Evolutionary conservation across 306 rosid species (phyloP).

Genomic region (Benincasa hispida): DNA sequence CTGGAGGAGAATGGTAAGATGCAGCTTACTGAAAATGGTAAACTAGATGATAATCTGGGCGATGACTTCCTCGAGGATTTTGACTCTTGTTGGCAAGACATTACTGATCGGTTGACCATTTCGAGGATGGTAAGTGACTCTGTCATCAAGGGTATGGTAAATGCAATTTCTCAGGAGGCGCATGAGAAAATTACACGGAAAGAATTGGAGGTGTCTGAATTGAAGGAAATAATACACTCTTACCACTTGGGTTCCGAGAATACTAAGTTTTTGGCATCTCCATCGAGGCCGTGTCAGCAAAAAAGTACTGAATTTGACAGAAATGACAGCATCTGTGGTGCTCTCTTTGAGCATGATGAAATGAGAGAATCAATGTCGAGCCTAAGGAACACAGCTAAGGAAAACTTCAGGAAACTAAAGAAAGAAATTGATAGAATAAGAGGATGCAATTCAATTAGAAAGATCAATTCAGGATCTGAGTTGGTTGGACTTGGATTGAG

Average conservation of each 20-base stretch:
- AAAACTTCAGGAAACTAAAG: slow-evolving; percentile 48
- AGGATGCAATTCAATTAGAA: slow-evolving; percentile 29
- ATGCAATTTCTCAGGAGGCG: slow-evolving; percentile 56
- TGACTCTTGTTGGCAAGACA: slow-evolving; percentile 47
- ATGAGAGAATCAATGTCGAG: slow-evolving; percentile 21
- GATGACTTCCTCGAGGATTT: slow-evolving; percentile 42
- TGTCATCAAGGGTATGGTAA: slow-evolving; percentile 64
- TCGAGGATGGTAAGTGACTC: slow-evolving; percentile 88
- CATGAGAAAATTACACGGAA: slow-evolving; percentile 56
- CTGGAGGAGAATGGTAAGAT: slow-evolving; percentile 7
- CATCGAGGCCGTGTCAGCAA: slow-evolving; percentile 2
- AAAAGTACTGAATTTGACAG: slow-evolving; percentile 1
- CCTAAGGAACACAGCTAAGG: slow-evolving; percentile 24
- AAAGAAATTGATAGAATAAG: slow-evolving; percentile 42
- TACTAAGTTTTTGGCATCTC: slow-evolving; percentile 12
- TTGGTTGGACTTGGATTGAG: slow-evolving; percentile 56
- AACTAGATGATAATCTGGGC: slow-evolving; percentile 27
- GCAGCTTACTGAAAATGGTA: slow-evolving; percentile 17
- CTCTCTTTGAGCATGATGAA: slow-evolving; percentile 18
- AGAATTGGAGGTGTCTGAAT: slow-evolving; percentile 47
- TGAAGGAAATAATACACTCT: slow-evolving; percentile 35
- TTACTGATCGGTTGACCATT: slow-evolving; percentile 47
- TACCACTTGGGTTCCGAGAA: slow-evolving; percentile 23
- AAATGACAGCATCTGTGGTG: slow-evolving; percentile 10
- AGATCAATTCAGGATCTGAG: slow-evolving; percentile 41